Base-by-base conservation (phyloP, 1,284 basidiomycete species). In the Rhodotorula sp. region DNA sequence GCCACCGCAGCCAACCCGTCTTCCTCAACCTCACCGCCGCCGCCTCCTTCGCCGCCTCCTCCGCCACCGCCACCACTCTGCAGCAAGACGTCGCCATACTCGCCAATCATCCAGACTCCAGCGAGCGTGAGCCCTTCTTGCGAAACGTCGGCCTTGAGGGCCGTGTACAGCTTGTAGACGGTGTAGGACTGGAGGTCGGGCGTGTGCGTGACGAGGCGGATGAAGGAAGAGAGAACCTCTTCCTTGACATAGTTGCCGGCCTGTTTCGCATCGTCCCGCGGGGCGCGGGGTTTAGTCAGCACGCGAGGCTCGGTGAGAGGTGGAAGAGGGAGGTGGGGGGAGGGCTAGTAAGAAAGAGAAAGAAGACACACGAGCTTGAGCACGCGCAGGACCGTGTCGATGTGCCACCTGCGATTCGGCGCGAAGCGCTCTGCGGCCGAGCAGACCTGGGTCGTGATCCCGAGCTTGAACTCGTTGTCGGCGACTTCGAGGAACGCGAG, bases 161-260 rank as follows among this genome's bases (percentile, higher is more conserved):
- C 91, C 2, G 88, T 85, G 81, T 93, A 99, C 31, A 99, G 84
- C 78, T 93, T 93, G 73, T 95, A 95, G 14, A 93, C 88, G 0
- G 95, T 97, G 82, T 99, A 99, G 19, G 89, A 90, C 82, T 99
- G 97, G 55, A 99, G 84, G 80, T 99, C 97, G 2, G 97, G 93
- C 0, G 97, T 99, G 82, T 99, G 93, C 62, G 92, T 93, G 0
- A 98, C 93, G 28, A 99, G 87, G 28, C 97, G 90, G 74, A 99
- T 92, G 82, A 99, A 99, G 0, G 92, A 89, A 0, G 94, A 92
- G 21, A 99, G 83, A 58, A 98, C 93, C 81, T 99, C 97, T 81
- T 99, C 97, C 72, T 94, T 87, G 43, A 99, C 95, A 78, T 93
- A 97, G 83, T 99, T 99, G 61, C 97, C 97, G n/a, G 95, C 95